These are phyloP conservation scores for Lycium barbarum DNA, from an alignment of 257 asterid genomes.

Conservation along the genomic window DNA sequence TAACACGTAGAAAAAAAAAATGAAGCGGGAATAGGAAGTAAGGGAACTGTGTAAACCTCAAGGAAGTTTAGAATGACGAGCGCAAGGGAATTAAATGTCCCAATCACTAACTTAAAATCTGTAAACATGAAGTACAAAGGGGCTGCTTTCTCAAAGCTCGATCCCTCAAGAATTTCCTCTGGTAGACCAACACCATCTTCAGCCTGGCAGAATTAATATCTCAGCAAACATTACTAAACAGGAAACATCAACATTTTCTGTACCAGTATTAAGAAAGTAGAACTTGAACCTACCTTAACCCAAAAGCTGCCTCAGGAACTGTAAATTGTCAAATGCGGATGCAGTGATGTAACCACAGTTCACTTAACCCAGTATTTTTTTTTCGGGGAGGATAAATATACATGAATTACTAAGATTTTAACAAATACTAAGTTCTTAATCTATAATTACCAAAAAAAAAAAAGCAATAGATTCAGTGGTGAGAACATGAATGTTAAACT, in stretches of 20 bases:
- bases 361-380: background rate
- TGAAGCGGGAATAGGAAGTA: background rate
- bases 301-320: background rate
- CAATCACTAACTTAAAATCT: constrained; percentile 66
- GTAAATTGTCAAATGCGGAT: background rate
- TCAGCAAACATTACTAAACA: constrained; percentile 1
- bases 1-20: background rate
- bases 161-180: constrained; percentile 82
- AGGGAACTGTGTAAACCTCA: constrained; percentile 39
- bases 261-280: background rate
- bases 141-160: constrained; percentile 71
- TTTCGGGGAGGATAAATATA: background rate
- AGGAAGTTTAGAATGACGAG: constrained; percentile 71
- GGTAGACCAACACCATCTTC: constrained; percentile 97
- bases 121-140: constrained; percentile 68
- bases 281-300: too few relatives aligned
- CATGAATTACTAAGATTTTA: background rate
- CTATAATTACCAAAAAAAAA: too few relatives aligned
- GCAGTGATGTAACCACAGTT: background rate
- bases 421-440: background rate
- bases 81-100: constrained; percentile 88
- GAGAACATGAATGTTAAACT: too few relatives aligned
- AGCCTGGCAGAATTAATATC: constrained; percentile 53
- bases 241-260: background rate
- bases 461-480: too few relatives aligned